Conservation (phyloP, 2,329 filamentous ascomycete genomes). For the Clonostachys sp. region DNA sequence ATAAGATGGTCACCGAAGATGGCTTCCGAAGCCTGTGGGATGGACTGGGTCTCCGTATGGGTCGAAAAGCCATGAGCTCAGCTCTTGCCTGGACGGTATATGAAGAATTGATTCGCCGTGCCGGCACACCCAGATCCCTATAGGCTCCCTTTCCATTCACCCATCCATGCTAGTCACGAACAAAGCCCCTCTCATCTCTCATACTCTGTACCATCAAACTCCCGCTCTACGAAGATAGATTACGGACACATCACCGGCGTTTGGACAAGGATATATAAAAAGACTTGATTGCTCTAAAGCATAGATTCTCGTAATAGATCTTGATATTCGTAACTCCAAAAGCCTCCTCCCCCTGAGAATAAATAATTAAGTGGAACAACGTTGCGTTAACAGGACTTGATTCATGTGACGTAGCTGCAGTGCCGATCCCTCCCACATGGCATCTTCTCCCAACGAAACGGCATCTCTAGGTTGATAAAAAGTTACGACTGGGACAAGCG, state of each 20-base stretch:
- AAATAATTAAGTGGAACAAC: no score
- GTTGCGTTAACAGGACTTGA: no score
- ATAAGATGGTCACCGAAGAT: slow-evolving; percentile 77
- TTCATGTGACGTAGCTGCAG: no score
- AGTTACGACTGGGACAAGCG: no score
- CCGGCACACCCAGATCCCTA: no score
- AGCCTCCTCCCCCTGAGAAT: neutral
- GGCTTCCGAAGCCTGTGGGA: slow-evolving; percentile 78
- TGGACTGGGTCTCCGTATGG: slow-evolving; percentile 81
- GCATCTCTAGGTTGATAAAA: no score
- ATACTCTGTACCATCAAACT: neutral
- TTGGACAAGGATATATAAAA: neutral
- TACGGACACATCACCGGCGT: neutral
- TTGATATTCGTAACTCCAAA: neutral
- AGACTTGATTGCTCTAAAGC: neutral
- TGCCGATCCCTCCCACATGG: no score
- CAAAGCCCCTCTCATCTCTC: neutral
- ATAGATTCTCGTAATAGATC: neutral
- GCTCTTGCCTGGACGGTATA: slow-evolving; percentile 98
- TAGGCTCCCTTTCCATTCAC: no score
- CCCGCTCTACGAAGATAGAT: neutral
- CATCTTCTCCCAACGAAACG: no score
- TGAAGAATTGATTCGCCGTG: slow-evolving; percentile 74
- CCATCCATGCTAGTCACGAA: neutral
- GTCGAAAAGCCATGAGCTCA: slow-evolving; percentile 84